Evolutionary conservation across 2,329 filamentous ascomycete genomes (phyloP).

Genomic region (Xylariaceae sp.): DNA sequence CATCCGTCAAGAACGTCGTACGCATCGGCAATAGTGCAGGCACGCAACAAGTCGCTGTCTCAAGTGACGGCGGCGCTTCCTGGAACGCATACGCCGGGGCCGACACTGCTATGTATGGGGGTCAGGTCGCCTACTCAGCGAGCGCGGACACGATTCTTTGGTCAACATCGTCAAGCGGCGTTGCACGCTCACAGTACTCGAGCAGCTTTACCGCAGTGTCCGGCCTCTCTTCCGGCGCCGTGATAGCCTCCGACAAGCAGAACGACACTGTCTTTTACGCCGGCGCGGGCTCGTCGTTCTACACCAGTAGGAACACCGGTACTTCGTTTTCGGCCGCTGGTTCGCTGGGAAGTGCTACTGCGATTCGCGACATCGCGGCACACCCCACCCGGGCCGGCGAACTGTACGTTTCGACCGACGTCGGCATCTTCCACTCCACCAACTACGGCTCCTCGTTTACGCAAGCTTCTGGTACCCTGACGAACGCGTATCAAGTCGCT

Average conservation of each 20-base stretch:
- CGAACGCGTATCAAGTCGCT: conserved; percentile 37
- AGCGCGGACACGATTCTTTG: conserved; percentile 46
- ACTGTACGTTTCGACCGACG: conserved; percentile 53
- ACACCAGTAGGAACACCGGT: conserved; percentile 46
- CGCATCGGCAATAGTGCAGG: conserved; percentile 44
- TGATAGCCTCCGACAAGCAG: conserved; percentile 51
- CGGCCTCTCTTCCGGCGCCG: conserved; percentile 38
- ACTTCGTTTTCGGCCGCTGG: conserved; percentile 38
- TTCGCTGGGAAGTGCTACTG: conserved; percentile 34
- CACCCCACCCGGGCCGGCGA: conserved; percentile 56
- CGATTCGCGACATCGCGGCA: conserved; percentile 50
- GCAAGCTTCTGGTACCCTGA: conserved; percentile 31
- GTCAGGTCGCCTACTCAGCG: conserved; percentile 45
- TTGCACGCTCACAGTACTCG: conserved; percentile 38
- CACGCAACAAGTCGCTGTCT: conserved; percentile 42
- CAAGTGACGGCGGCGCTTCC: conserved; percentile 43
- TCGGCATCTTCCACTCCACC: conserved; percentile 49
- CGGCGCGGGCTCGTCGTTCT: conserved; percentile 41
- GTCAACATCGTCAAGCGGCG: conserved; percentile 37
- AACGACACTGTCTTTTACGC: conserved; percentile 50
- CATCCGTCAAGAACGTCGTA: conserved; percentile 40
- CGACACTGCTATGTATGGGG: conserved; percentile 35
- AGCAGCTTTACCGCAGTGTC: conserved; percentile 41
- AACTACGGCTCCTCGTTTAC: conserved; percentile 47
- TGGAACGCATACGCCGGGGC: conserved; percentile 46